Evolutionary conservation across 2,329 filamentous ascomycete genomes (phyloP).

Genomic region (Trichoderma sp.): DNA sequence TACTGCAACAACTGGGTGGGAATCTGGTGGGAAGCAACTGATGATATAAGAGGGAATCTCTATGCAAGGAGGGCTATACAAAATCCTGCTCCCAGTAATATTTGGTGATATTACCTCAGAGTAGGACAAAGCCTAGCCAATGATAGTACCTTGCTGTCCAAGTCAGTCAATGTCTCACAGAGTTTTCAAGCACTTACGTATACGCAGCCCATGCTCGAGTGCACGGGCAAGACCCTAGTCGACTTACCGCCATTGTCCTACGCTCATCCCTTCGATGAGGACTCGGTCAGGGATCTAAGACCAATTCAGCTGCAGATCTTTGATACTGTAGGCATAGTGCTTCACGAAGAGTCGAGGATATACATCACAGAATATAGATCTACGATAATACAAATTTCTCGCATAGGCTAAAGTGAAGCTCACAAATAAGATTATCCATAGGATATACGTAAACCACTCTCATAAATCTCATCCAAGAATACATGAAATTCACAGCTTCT

Average conservation of each 20-base stretch:
- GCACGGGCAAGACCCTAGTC: not conserved
- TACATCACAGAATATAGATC: not conserved
- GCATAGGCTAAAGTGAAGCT: not conserved
- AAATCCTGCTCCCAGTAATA: not conserved
- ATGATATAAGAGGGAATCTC: not conserved
- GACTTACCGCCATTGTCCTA: not conserved
- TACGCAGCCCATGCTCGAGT: not conserved
- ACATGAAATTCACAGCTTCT: too few species aligned
- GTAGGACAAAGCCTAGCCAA: not conserved
- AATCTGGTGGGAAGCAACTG: not conserved
- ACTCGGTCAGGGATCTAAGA: not conserved
- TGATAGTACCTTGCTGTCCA: not conserved
- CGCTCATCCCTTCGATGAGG: not conserved
- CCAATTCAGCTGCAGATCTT: not conserved
- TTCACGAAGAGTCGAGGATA: not conserved
- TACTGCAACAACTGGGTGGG: not conserved
- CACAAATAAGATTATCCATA: not conserved
- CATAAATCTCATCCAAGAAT: not conserved
- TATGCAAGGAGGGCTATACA: not conserved
- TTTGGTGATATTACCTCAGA: not conserved
- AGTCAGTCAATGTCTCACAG: not conserved
- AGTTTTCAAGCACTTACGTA: not conserved
- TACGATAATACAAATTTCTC: not conserved
- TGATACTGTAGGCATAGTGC: not conserved
- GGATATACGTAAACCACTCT: not conserved